Percentiles rank a stretch among this genome's conserved stretches.
Conservation (phyloP, 192 early-diverging fungal genomes). For the Chytriomyces confervae region DNA sequence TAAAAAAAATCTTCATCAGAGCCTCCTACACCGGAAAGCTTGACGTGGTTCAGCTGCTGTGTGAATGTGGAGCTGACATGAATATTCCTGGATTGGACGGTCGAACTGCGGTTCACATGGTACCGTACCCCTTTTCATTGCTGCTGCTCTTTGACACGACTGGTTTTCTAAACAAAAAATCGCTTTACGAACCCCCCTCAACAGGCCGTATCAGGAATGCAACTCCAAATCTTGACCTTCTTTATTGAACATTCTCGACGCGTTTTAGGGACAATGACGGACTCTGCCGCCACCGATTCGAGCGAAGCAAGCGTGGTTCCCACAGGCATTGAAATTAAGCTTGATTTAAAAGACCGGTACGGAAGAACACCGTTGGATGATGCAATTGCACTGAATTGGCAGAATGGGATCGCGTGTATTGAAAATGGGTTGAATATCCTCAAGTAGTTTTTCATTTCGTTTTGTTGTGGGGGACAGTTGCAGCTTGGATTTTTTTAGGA, state of each 20-base stretch:
- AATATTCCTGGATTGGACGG: slow-evolving; percentile 69
- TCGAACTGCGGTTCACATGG: slow-evolving; percentile 74
- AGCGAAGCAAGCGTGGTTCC: background rate
- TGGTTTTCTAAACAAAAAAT: background rate
- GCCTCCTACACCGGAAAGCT: slow-evolving; percentile 56
- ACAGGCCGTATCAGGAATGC: slow-evolving; percentile 32
- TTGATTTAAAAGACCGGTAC: slow-evolving; percentile 57
- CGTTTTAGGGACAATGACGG: slow-evolving; percentile 14
- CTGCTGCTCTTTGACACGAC: background rate
- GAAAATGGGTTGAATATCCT: slow-evolving; percentile 16
- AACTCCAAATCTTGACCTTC: slow-evolving; percentile 23
- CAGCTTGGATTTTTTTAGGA: background rate
- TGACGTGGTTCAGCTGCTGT: slow-evolving; percentile 56
- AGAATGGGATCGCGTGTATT: slow-evolving; percentile 21
- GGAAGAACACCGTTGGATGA: slow-evolving; percentile 64
- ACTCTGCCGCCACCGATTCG: background rate
- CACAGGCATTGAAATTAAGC: slow-evolving; percentile 47
- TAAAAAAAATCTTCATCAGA: slow-evolving; percentile 27
- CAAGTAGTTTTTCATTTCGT: background rate
- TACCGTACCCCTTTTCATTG: slow-evolving; percentile 31
- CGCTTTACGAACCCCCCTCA: background rate
- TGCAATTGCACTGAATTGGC: slow-evolving; percentile 33
- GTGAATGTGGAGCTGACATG: slow-evolving; percentile 70
- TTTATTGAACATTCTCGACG: slow-evolving; percentile 30
- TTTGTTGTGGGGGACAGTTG: background rate